A percentile compares a stretch with the other conserved stretches of the same genome.
Evolutionary conservation across 352 stramenopile species (phyloP).

Genomic region (Globisporangium nodosum): DNA sequence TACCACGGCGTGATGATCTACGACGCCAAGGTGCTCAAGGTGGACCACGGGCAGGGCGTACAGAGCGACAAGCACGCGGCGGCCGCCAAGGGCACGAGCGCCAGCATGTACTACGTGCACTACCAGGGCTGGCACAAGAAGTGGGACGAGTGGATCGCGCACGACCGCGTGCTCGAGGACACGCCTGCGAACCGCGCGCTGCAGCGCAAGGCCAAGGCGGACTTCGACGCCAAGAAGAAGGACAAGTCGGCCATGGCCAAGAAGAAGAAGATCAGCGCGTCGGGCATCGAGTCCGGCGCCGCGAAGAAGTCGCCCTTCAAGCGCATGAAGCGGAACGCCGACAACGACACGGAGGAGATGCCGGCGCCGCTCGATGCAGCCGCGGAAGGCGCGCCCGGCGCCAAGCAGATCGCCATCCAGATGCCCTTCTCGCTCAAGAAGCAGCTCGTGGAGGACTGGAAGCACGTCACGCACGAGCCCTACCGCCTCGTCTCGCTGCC

Average conservation of each 20-base stretch:
- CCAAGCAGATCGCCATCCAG: slow-evolving; percentile 61
- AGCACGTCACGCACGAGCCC: slow-evolving; percentile 72
- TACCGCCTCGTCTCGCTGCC: slow-evolving; percentile 79
- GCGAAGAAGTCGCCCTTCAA: slow-evolving; percentile 72
- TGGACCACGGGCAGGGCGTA: slow-evolving; percentile 69
- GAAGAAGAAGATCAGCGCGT: slow-evolving; percentile 68
- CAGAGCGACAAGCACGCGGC: slow-evolving; percentile 15
- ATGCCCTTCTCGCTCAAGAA: slow-evolving; percentile 92
- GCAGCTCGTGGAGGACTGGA: slow-evolving; percentile 90
- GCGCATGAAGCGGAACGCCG: slow-evolving; percentile 54
- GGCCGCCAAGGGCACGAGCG: slow-evolving; percentile 14
- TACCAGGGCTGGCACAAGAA: slow-evolving; percentile 91
- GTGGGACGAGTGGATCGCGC: slow-evolving; percentile 87
- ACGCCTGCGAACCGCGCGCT: slow-evolving; percentile 46
- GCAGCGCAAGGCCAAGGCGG: slow-evolving; percentile 41
- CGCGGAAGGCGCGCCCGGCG: neutral
- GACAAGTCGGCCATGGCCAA: slow-evolving; percentile 31
- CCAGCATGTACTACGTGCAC: slow-evolving; percentile 84
- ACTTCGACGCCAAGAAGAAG: slow-evolving; percentile 24
- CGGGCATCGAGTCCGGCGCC: slow-evolving; percentile 40
- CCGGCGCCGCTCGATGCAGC: slow-evolving; percentile 18
- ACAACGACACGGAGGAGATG: slow-evolving; percentile 69
- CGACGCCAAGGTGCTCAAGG: slow-evolving; percentile 79
- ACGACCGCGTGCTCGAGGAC: slow-evolving; percentile 69
- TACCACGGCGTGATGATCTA: slow-evolving; percentile 84